These are phyloP conservation scores for Otatea glauca DNA, from an alignment of 176 grass and related monocot species.

Conservation along the genomic window DNA sequence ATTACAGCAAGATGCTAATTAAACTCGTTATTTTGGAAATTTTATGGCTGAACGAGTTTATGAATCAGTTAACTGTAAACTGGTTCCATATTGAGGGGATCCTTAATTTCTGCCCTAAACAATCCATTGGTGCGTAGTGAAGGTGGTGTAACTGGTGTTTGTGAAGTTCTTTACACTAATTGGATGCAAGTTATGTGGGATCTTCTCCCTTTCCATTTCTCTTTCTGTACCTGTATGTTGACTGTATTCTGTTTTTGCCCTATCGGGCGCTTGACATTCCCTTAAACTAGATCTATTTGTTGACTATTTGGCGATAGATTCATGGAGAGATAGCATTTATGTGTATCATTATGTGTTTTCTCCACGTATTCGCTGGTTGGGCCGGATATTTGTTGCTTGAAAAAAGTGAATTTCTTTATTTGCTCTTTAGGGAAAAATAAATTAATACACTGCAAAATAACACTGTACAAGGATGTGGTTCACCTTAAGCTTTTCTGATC, in stretches of 20 bases:
- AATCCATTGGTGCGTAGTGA: neutral
- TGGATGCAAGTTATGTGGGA: neutral
- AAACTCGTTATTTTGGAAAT: conserved; percentile 10
- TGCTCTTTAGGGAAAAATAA: neutral
- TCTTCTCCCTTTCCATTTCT: neutral
- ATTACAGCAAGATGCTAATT: neutral
- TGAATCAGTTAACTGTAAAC: conserved; percentile 1
- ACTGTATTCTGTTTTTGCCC: neutral
- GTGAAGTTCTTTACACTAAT: neutral
- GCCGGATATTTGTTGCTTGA: conserved; percentile 3
- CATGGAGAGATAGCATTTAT: conserved; percentile 1
- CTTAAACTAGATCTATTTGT: neutral
- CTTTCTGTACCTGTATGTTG: neutral
- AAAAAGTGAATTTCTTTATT: neutral
- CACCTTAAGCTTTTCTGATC: neutral
- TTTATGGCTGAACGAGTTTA: conserved; percentile 13
- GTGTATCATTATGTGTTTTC: conserved; percentile 14
- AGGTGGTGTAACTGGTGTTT: neutral
- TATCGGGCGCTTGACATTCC: neutral
- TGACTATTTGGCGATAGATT: conserved; percentile 4
- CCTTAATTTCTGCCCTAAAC: neutral
- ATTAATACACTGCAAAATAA: neutral
- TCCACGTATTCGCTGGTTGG: neutral
- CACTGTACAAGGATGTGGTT: conserved; percentile 2
- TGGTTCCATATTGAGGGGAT: neutral